A percentile compares a stretch with the other conserved stretches of the same genome.
Evolutionary conservation across 306 rosid genomes (phyloP).

Genomic region (Astragalus membranaceus): DNA sequence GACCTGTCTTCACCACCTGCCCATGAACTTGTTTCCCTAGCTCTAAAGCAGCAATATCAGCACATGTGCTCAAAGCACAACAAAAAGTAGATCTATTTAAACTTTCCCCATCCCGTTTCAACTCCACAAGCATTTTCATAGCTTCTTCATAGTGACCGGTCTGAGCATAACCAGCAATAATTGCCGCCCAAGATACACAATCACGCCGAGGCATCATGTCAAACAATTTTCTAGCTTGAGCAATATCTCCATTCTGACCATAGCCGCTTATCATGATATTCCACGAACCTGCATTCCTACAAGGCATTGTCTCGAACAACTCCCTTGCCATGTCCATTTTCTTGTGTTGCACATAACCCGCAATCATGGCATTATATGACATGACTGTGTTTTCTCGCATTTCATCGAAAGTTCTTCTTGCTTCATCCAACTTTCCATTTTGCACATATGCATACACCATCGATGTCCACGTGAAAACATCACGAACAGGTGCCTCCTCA

Average conservation of each 20-base stretch:
- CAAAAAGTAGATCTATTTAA: constrained; percentile 54
- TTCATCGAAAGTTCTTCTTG: constrained; percentile 37
- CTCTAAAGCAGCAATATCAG: constrained; percentile 66
- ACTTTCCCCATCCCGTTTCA: constrained; percentile 57
- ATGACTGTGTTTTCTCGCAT: constrained; percentile 61
- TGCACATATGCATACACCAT: constrained; percentile 67
- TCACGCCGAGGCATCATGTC: constrained; percentile 62
- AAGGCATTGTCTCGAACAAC: constrained; percentile 71
- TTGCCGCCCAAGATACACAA: constrained; percentile 79
- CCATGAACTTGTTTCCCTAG: constrained; percentile 81
- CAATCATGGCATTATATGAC: constrained; percentile 68
- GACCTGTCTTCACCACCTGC: constrained; percentile 59
- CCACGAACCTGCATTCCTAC: constrained; percentile 54
- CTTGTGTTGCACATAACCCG: constrained; percentile 59
- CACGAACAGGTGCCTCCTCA: constrained; percentile 44
- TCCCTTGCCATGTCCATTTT: constrained; percentile 52
- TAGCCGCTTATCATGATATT: constrained; percentile 72
- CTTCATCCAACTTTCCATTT: constrained; percentile 68
- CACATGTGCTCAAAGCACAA: constrained; percentile 70
- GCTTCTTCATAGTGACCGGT: constrained; percentile 60
- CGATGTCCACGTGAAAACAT: constrained; percentile 68
- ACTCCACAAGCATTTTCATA: constrained; percentile 46
- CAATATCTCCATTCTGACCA: constrained; percentile 47
- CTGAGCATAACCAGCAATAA: constrained; percentile 69
- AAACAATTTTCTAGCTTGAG: constrained; percentile 52